Conservation (phyloP, 805 yeast species). For the Crinitomyces ghanaensis region DNA sequence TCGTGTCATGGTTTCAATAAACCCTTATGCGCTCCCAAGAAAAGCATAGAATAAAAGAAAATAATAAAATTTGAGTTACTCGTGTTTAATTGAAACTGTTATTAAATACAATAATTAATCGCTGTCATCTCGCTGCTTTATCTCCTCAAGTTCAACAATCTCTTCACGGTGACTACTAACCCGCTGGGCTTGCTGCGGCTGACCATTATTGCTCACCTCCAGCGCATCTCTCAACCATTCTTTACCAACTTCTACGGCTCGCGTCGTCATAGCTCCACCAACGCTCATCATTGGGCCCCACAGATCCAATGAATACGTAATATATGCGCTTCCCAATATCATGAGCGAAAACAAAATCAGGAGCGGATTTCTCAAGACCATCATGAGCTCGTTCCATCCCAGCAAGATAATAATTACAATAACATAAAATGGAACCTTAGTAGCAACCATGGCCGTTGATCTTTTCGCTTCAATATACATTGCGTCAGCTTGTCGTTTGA, state of each 20-base stretch:
- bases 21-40: too few relatives aligned
- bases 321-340: conserved; percentile 47
- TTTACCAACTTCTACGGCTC: conserved; percentile 46
- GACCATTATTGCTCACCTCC: too few relatives aligned
- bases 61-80: too few relatives aligned
- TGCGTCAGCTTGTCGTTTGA: conserved; percentile 68
- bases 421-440: conserved; percentile 77
- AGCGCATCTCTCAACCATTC: conserved; percentile 48
- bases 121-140: too few relatives aligned
- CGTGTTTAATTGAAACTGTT: too few relatives aligned
- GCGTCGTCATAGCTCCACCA: conserved; percentile 44
- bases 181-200: too few relatives aligned
- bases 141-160: too few relatives aligned
- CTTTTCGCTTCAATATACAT: conserved; percentile 80
- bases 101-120: too few relatives aligned
- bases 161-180: too few relatives aligned
- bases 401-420: conserved; percentile 59
- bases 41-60: too few relatives aligned
- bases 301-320: conserved; percentile 58
- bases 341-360: conserved; percentile 48
- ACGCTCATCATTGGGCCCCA: conserved; percentile 65
- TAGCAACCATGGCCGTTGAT: conserved; percentile 62
- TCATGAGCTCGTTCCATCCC: conserved; percentile 95
- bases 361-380: conserved; percentile 77
- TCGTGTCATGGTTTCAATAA: too few relatives aligned